Evolutionary conservation across 2,329 filamentous ascomycete species (phyloP).

Genomic region (Penicillium sp.): DNA sequence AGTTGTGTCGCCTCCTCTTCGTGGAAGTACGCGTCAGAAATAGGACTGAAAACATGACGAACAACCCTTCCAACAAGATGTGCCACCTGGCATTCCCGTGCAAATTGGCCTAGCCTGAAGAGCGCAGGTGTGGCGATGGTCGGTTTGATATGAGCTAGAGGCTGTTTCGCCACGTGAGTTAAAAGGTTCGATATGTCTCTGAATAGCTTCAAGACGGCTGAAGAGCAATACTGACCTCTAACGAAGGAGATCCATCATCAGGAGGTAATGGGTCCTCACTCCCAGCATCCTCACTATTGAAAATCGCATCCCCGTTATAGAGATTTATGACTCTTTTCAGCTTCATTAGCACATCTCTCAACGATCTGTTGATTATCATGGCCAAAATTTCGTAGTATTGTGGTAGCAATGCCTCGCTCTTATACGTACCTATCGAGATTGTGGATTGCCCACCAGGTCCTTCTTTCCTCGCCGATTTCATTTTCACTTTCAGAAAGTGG

Average conservation of each 20-base stretch:
- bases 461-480: constrained; percentile 9
- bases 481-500: neutral
- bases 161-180: neutral
- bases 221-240: neutral
- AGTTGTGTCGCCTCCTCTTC: constrained; percentile 1
- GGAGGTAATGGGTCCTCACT: neutral
- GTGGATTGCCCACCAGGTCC: constrained; percentile 12
- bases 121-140: constrained; percentile 2
- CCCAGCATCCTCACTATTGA: constrained; percentile 1
- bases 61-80: constrained; percentile 1
- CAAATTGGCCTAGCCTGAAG: constrained; percentile 3
- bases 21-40: neutral
- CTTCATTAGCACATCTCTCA: neutral
- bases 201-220: neutral
- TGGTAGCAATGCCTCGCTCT: neutral
- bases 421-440: constrained; percentile 8
- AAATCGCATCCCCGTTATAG: neutral
- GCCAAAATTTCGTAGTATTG: neutral
- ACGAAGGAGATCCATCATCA: neutral
- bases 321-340: neutral
- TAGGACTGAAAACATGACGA: constrained; percentile 1
- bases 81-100: neutral
- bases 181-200: neutral
- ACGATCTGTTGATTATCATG: neutral
- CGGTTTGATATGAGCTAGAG: neutral